Evolutionary conservation across 345 rosid genomes (phyloP), one percentile per base, ranked within the genome.

Genomic region (Lepidium didymum): DNA sequence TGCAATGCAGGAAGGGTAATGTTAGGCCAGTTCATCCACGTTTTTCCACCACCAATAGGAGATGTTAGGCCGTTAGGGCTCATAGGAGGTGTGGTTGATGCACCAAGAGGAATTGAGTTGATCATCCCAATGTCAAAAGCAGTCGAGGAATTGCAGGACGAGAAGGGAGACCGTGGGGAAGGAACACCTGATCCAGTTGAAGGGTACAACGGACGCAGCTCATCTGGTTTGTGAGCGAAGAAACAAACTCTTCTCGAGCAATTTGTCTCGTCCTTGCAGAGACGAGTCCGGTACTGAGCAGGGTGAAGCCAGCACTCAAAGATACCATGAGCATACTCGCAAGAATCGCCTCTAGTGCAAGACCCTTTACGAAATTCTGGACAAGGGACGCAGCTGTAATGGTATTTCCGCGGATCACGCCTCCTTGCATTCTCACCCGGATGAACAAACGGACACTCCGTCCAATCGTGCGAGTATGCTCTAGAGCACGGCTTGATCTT

Each of bases 291-390:
- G 73, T 92, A 92, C 75, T 92, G 98, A 8, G 98, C 96, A 43
- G 98, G 98, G 75, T 92, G 98, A 73, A 92, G 96, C 98, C 97
- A 92, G 65, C 90, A 86, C 82, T 92, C 96, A 57, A 92, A 92
- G 67, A 92, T 83, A 61, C 96, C 97, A 52, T 92, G 96, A 27
- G 98, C 96, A 62, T 92, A 90, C 70, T 90, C 97, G 68, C 98
- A 90, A 35, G 73, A 62, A 74, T 92, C 98, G 0, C 92, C 92
- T 72, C 87, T 85, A 57, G 87, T 81, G 76, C 98, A 92, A 0
- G 91, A 82, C 5, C 98, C 98, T 75, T 85, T 92, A 0, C 97
- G 84, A 55, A 88, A 92, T 68, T 92, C 97, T 0, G 98, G 98
- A 70, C 98, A 93, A 0, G 98, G 98, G 45, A 90, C 98, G 61